Evolutionary conservation across 106 monocot genomes (phyloP), one percentile per base, ranked within the genome.

Genomic region (Dendrobium nobile): DNA sequence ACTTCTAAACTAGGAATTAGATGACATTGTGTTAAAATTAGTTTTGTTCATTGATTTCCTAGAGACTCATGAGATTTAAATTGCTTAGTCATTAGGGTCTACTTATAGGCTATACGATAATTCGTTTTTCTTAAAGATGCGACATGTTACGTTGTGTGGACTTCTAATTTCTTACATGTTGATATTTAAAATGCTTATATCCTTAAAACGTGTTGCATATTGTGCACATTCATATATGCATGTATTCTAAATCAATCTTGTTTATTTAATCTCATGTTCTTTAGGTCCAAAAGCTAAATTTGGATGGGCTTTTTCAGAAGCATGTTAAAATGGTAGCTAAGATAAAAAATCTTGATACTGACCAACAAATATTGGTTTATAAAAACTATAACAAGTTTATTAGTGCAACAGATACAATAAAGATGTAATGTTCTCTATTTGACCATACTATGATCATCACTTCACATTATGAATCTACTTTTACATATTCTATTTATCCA

Each of bases 311-410:
- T 82, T 87, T 97, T 64, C 94, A 92, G 7, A 92, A 84, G 79
- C 96, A 97, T 87, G 92, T 97, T 78, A 87, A 94, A 81, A 97
- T 94, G 94, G 96, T 94, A 64, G 88, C 96, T 86, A 94, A 97
- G 85, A 97, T 97, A 81, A 97, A 97, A 82, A 97, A 94, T 82
- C 88, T 97, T 64, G 96, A 97, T 85, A 97, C 96, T 40, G 96
- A 97, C 75, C 84, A 94, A 42, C 96, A 97, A 73, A 97, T 97
- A 94, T 78, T 97, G 70, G 96, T 97, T n/a, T n/a, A n/a, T n/a
- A n/a, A n/a, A n/a, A n/a, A n/a, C n/a, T n/a, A n/a, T n/a, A n/a
- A n/a, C n/a, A n/a, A n/a, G n/a, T n/a, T n/a, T n/a, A n/a, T n/a
- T n/a, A n/a, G n/a, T n/a, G n/a, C n/a, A n/a, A n/a, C n/a, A n/a